Evolutionary conservation across 805 yeast species (phyloP).

Genomic region (Candida tammaniensis): DNA sequence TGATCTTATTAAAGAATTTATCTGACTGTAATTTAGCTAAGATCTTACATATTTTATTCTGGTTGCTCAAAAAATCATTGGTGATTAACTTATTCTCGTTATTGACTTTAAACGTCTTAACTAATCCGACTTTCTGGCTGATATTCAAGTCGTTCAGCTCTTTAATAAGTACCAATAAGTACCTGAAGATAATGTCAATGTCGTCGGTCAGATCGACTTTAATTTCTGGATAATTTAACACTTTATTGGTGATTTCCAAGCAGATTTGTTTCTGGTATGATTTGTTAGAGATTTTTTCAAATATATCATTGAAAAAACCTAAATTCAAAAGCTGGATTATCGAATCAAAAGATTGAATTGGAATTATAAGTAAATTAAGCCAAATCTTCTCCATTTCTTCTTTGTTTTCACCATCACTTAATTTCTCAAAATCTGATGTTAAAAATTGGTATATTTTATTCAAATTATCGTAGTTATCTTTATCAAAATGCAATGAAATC

Average conservation of each 20-base stretch:
- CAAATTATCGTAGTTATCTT: constrained; percentile 56
- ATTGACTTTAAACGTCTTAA: constrained; percentile 26
- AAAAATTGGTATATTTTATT: constrained; percentile 62
- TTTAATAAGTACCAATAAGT: constrained; percentile 54
- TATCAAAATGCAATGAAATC: constrained; percentile 65
- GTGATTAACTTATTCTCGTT: constrained; percentile 25
- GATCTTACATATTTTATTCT: constrained; percentile 66
- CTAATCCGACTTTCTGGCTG: constrained; percentile 39
- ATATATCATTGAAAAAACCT: constrained; percentile 51
- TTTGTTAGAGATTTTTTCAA: constrained; percentile 46
- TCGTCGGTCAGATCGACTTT: constrained; percentile 40
- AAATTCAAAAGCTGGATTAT: constrained; percentile 43
- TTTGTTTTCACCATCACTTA: background rate
- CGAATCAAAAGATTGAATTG: constrained; percentile 43
- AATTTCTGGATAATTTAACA: constrained; percentile 39
- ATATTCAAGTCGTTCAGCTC: constrained; percentile 30
- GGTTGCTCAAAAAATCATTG: constrained; percentile 42
- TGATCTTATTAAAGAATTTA: constrained; percentile 38
- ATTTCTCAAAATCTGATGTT: constrained; percentile 14
- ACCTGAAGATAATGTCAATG: constrained; percentile 57
- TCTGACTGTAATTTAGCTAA: constrained; percentile 51
- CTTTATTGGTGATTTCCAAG: constrained; percentile 55
- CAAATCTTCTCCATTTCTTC: constrained; percentile 33
- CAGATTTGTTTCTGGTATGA: constrained; percentile 57
- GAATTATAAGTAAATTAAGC: constrained; percentile 46